Percentiles rank a stretch among this genome's conserved stretches.
phyloP scores from a whole-genome alignment of 2,329 filamentous ascomycete species.

The Myotisia sp. region DNA sequence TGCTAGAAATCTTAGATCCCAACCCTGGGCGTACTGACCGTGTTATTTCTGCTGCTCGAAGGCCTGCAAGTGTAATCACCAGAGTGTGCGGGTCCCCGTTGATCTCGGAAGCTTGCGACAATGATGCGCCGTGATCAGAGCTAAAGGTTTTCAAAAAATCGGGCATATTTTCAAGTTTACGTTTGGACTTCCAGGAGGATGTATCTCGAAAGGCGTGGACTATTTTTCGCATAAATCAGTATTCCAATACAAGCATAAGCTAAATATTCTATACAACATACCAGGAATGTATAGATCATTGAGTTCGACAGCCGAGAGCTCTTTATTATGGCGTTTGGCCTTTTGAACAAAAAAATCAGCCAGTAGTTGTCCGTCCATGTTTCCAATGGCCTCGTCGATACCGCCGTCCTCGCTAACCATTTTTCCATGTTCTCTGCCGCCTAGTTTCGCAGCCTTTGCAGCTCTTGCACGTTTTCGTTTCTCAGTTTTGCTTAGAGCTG shows the following conservation, averaged over 20 bases:
- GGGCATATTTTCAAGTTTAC: constrained; percentile 59
- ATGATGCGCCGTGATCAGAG: constrained; percentile 41
- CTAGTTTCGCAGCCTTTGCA: constrained; percentile 11
- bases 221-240: background rate
- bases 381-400: constrained; percentile 64
- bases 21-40: too few relatives aligned
- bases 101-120: constrained; percentile 52
- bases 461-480: constrained; percentile 11
- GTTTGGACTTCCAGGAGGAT: constrained; percentile 52
- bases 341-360: constrained; percentile 76
- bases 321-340: constrained; percentile 60
- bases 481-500: constrained; percentile 21
- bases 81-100: constrained; percentile 72
- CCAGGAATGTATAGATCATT: constrained; percentile 69
- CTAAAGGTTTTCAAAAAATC: constrained; percentile 55
- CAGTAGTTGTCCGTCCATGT: constrained; percentile 69
- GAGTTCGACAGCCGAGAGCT: constrained; percentile 70
- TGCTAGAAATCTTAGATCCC: constrained; percentile 7
- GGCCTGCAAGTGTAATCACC: constrained; percentile 68
- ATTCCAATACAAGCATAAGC: background rate
- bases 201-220: constrained; percentile 62
- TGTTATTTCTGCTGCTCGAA: constrained; percentile 73
- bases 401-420: constrained; percentile 50
- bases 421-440: constrained; percentile 17
- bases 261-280: constrained; percentile 26